phyloP scores from a whole-genome alignment of 2,329 filamentous ascomycete genomes.

The Leptographium lundbergii region DNA sequence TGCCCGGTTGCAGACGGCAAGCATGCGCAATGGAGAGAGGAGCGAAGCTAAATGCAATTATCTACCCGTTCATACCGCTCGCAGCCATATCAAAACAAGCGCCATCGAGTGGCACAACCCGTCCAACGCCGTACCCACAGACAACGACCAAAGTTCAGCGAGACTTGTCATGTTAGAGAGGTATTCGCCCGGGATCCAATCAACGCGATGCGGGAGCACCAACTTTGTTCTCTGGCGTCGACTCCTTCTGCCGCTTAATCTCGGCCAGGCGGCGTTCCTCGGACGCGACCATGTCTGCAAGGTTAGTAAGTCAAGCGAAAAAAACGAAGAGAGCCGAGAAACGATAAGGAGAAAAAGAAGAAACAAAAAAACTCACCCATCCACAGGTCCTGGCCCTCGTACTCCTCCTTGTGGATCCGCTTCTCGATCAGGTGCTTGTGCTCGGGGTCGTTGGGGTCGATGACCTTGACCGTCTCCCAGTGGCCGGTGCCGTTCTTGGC shows the following conservation, averaged over 20 bases:
- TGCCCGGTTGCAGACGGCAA: too few species aligned
- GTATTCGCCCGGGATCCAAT: not conserved
- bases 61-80: too few species aligned
- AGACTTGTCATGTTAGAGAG: too few species aligned
- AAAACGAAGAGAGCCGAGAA: too few species aligned
- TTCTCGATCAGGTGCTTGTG: constrained; percentile 79
- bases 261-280: constrained; percentile 51
- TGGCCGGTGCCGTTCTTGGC: constrained; percentile 61
- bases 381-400: constrained; percentile 87
- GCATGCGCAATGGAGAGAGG: too few species aligned
- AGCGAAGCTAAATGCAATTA: too few species aligned
- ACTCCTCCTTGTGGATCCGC: constrained; percentile 75
- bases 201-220: constrained; percentile 4
- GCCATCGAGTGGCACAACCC: too few species aligned
- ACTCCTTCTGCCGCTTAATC: constrained; percentile 21
- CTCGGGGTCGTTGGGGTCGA: constrained; percentile 70
- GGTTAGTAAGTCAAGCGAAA: constrained; percentile 9
- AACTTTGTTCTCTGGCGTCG: constrained; percentile 10
- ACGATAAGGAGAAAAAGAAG: not conserved
- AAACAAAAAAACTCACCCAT: constrained; percentile 43
- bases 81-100: too few species aligned
- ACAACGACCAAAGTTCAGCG: too few species aligned
- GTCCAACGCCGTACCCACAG: too few species aligned
- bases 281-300: constrained; percentile 65
- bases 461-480: constrained; percentile 74